A percentile compares a stretch with the other conserved stretches of the same genome.
These are phyloP conservation scores for Chaetomiaceae sp. DNA, from an alignment of 2,329 filamentous ascomycete species.

Conservation along the genomic window DNA sequence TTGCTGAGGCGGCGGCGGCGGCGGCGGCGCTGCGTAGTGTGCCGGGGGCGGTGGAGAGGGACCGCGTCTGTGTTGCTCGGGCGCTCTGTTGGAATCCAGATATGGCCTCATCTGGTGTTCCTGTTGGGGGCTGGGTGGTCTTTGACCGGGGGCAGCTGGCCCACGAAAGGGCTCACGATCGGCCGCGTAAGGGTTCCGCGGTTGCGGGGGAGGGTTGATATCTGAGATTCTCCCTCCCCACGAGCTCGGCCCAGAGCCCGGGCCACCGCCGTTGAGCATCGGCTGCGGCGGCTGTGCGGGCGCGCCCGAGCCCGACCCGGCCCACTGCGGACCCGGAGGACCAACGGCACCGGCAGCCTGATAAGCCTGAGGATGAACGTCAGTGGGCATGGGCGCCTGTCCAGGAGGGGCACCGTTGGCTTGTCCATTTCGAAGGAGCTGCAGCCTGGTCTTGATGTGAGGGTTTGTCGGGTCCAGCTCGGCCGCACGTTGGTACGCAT, in stretches of 20 bases:
- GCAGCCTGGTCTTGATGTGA: constrained; percentile 92
- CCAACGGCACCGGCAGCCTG: constrained; percentile 77
- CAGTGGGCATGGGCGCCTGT: constrained; percentile 83
- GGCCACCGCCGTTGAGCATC: constrained; percentile 46
- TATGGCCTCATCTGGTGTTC: constrained; percentile 68
- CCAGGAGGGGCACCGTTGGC: constrained; percentile 65
- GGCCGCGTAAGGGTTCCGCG: constrained; percentile 74
- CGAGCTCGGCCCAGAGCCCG: constrained; percentile 51
- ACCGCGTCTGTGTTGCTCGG: constrained; percentile 45
- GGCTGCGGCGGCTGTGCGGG: constrained; percentile 35
- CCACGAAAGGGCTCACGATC: constrained; percentile 65
- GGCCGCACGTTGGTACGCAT: constrained; percentile 90
- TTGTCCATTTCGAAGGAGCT: constrained; percentile 79
- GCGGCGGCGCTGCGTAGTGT: constrained; percentile 52
- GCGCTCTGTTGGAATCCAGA: constrained; percentile 54
- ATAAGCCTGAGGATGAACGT: constrained; percentile 93
- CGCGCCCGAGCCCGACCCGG: constrained; percentile 60
- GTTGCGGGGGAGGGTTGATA: constrained; percentile 70
- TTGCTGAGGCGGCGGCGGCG: constrained; percentile 40
- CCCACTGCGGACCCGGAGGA: constrained; percentile 85
- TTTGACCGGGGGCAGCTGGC: constrained; percentile 59
- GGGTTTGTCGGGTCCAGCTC: constrained; percentile 90
- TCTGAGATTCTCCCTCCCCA: constrained; percentile 65
- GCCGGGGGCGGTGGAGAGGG: constrained; percentile 49
- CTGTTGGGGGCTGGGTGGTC: constrained; percentile 72